These are phyloP conservation scores for Candida tammaniensis DNA, from an alignment of 805 yeast species.

Conservation along the genomic window DNA sequence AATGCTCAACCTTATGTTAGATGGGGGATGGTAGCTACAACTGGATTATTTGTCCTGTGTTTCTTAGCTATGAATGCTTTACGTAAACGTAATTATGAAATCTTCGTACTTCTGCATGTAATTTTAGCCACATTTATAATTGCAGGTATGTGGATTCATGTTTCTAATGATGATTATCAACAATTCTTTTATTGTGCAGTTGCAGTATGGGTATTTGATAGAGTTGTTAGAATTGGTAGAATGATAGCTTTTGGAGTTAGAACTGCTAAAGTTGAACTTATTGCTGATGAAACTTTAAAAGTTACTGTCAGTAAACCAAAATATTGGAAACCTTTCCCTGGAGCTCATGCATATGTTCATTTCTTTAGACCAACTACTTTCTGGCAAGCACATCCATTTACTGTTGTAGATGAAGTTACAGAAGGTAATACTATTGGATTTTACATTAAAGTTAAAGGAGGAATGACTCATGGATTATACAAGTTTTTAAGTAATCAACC, in stretches of 20 bases:
- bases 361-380: slow-evolving; percentile 37
- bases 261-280: slow-evolving; percentile 32
- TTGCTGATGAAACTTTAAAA: slow-evolving; percentile 42
- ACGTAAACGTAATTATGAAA: slow-evolving; percentile 68
- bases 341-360: slow-evolving; percentile 37
- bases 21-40: slow-evolving; percentile 33
- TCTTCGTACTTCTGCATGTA: slow-evolving; percentile 21
- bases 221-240: slow-evolving; percentile 28
- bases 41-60: slow-evolving; percentile 20
- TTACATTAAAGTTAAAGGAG: slow-evolving; percentile 43
- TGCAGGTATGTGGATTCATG: slow-evolving; percentile 60
- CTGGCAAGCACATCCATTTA: slow-evolving; percentile 49
- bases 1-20: slow-evolving; percentile 26
- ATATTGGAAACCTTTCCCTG: slow-evolving; percentile 41
- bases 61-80: slow-evolving; percentile 40
- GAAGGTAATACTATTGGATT: slow-evolving; percentile 44
- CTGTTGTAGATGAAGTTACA: slow-evolving; percentile 24
- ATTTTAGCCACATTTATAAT: slow-evolving; percentile 38
- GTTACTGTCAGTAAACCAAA: slow-evolving; percentile 48
- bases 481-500: slow-evolving; percentile 32
- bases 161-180: slow-evolving; percentile 21
- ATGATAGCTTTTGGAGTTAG: slow-evolving; percentile 31
- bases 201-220: slow-evolving; percentile 38
- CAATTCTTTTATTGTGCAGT: slow-evolving; percentile 26
- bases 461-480: slow-evolving; percentile 36